phyloP scores from a whole-genome alignment of 352 stramenopile species.

The Pythium aristosporum region DNA sequence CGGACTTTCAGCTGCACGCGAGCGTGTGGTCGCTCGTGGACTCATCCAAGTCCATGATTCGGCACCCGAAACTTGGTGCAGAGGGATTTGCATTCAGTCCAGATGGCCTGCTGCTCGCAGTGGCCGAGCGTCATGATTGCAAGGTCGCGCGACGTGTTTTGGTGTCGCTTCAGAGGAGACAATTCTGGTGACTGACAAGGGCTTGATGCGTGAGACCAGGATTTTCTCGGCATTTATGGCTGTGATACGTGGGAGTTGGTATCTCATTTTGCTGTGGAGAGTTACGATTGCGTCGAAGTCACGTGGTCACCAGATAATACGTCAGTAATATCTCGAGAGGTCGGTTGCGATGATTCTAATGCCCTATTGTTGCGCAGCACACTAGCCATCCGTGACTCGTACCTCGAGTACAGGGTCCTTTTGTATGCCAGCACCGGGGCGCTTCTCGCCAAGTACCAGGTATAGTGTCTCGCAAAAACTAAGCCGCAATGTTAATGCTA shows the following conservation, averaged over 20 bases:
- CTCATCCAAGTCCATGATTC: conserved; percentile 55
- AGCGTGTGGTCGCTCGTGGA: conserved; percentile 81
- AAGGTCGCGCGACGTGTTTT: conserved; percentile 37
- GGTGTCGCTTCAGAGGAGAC: neutral
- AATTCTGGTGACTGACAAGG: neutral
- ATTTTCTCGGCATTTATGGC: conserved; percentile 77
- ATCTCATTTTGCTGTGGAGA: conserved; percentile 67
- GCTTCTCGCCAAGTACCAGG: conserved; percentile 72
- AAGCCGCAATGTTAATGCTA: neutral
- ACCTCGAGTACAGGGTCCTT: conserved; percentile 73
- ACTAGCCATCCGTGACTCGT: conserved; percentile 68
- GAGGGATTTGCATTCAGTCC: conserved; percentile 69
- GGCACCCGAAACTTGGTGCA: conserved; percentile 61
- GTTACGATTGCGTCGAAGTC: conserved; percentile 80
- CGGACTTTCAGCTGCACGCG: conserved; percentile 83
- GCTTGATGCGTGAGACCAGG: conserved; percentile 27
- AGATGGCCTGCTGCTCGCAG: conserved; percentile 56
- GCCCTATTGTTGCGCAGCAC: conserved; percentile 24
- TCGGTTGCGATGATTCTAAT: neutral
- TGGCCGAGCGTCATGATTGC: conserved; percentile 74
- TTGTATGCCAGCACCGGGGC: conserved; percentile 67
- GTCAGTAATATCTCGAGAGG: conserved; percentile 31
- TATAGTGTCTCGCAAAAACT: conserved; percentile 7
- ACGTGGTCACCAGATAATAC: conserved; percentile 65
- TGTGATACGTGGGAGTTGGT: conserved; percentile 74